Evolutionary conservation across 2,329 filamentous ascomycete genomes (phyloP).

Genomic region (Lasiodiplodia gonubiensis): DNA sequence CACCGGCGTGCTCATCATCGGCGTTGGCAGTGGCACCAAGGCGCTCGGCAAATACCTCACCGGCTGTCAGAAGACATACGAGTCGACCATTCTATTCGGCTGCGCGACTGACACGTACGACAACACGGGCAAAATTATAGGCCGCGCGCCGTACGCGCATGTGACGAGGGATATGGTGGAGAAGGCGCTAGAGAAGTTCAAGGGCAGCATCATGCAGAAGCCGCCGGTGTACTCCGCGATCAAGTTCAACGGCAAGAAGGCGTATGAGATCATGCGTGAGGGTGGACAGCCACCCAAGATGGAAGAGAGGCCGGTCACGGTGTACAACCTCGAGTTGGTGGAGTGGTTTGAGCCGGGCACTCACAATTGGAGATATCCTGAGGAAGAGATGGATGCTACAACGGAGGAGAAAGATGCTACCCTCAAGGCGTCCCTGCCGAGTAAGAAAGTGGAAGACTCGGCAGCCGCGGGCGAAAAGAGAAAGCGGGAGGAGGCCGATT

Average conservation of each 20-base stretch:
- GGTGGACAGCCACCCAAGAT: conserved; percentile 90
- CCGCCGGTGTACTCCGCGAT: conserved; percentile 93
- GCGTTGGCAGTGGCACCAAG: conserved; percentile 88
- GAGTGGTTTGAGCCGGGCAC: conserved; percentile 84
- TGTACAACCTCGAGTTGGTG: conserved; percentile 76
- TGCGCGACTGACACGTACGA: conserved; percentile 94
- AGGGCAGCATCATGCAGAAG: conserved; percentile 84
- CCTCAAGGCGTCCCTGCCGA: neutral
- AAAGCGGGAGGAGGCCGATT: conserved; percentile 36
- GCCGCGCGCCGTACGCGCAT: conserved; percentile 75
- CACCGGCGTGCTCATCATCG: conserved; percentile 88
- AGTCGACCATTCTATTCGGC: conserved; percentile 87
- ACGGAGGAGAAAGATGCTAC: conserved; percentile 31
- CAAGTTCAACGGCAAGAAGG: conserved; percentile 88
- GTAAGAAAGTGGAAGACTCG: neutral
- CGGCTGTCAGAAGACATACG: conserved; percentile 90
- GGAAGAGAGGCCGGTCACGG: conserved; percentile 77
- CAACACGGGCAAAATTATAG: conserved; percentile 79
- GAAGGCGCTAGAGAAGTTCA: conserved; percentile 74
- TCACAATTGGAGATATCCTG: conserved; percentile 80
- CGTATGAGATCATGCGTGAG: conserved; percentile 95
- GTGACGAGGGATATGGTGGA: conserved; percentile 81
- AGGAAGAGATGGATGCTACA: conserved; percentile 71
- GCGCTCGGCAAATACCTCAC: conserved; percentile 73
- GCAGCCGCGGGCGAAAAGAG: conserved; percentile 36